Base-by-base conservation (phyloP, 2,329 filamentous ascomycete genomes). In the Fusarium graminum region DNA sequence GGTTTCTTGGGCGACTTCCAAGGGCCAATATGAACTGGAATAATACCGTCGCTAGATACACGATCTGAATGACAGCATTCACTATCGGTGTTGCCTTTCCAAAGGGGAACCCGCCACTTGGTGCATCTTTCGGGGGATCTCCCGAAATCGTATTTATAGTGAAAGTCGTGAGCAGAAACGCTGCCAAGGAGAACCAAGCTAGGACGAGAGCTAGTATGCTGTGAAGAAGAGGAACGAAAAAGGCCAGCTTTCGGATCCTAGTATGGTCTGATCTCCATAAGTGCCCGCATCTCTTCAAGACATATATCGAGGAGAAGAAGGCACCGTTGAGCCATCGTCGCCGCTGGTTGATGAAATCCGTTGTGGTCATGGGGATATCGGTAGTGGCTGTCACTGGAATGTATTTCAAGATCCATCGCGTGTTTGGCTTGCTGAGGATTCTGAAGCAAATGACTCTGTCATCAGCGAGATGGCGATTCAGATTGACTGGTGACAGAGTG, bases 1-100 rank as follows among this genome's bases (percentile, higher is more conserved):
- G 50, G 0, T 52, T 61, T 1, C 58, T 59, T 0, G 63, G 63
- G 0, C 63, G 32, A 6, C 52, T 60, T 13, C 65, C 65, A 0
- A 67, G 29, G 0, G 65, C 65, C 0, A 67, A 45, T 13, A 67
- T 52, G 3, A 63, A 67, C 39, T 67, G 65, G 2, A 66, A 43
- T 0, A 67, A 6, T 0, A 67, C 19, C 1, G 55, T 60, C 0
- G 51, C 63, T 0, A 59, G 1, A 14, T 67, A 67, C 1, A 63
- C 36, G 1, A 55, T 53, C 10, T 56, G 56, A 2, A 67, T 32
- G 0, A 66, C 17, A 0, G 59, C 36, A 1, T 67, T 67, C 0
- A 66, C 41, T 1, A 53, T 39, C 0, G 59, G 62, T 2, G 58
- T 67, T 6, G 54, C 59, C 2, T 63, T 55, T 2, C 65, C 65